phyloP scores from a whole-genome alignment of 148 eudicot genomes.

The Talinum fruticosum region DNA sequence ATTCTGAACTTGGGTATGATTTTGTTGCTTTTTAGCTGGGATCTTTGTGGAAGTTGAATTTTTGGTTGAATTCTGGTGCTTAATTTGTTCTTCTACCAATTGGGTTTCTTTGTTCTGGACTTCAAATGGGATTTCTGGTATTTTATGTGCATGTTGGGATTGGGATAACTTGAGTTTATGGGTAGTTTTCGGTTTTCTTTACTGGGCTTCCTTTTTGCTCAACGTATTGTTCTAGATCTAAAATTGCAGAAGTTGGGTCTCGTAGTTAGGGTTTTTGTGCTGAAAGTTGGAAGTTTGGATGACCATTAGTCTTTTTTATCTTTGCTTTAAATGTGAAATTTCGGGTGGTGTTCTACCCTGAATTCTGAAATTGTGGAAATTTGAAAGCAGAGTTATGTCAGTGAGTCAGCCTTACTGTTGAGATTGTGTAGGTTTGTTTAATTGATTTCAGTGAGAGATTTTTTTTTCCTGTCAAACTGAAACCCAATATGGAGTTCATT shows the following conservation, averaged over 20 bases:
- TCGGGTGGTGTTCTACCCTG: too few species aligned
- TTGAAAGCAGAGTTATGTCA: neutral
- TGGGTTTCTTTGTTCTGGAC: slow-evolving; percentile 8
- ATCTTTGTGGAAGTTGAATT: slow-evolving; percentile 35
- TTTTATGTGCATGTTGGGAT: slow-evolving; percentile 19
- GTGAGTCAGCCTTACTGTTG: neutral
- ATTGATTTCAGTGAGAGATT: neutral
- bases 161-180: slow-evolving; percentile 11
- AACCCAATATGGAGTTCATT: slow-evolving; percentile 11
- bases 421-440: slow-evolving; percentile 7
- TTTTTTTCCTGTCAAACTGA: neutral
- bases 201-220: slow-evolving; percentile 7
- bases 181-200: neutral
- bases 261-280: slow-evolving; percentile 11
- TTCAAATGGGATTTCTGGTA: neutral
- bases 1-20: slow-evolving; percentile 10
- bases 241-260: slow-evolving; percentile 15
- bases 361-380: too few species aligned
- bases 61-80: slow-evolving; percentile 24
- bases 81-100: slow-evolving; percentile 3
- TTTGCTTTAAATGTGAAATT: neutral
- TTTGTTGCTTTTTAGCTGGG: slow-evolving; percentile 16
- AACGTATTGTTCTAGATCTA: slow-evolving; percentile 27
- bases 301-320: neutral
- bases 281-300: slow-evolving; percentile 19